Base-by-base conservation (phyloP, 148 eudicot genomes). In the Rhododendron ferrugineum region DNA sequence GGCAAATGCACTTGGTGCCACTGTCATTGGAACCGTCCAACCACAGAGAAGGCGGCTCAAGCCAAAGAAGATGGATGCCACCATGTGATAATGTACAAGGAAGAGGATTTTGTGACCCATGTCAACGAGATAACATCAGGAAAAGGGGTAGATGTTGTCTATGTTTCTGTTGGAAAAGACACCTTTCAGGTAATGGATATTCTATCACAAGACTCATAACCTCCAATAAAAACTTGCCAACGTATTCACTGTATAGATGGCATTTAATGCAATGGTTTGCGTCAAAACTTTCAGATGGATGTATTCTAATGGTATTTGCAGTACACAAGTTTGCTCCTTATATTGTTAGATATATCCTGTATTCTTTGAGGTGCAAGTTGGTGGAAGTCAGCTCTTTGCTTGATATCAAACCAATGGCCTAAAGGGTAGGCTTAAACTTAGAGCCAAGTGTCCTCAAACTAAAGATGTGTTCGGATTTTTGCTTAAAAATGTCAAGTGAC, bases 11-110 rank as follows among this genome's bases (percentile, higher is more conserved):
- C 93, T 94, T 52, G 98, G 98, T 50, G 98, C 98, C 47, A 92
- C 92, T 23, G 96, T 96, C 73, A 93, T 96, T 72, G 98, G 97
- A 30, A 96, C 98, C 8, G 98, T 96, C 73, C 98, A 44, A 94
- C 94, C 16, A 83, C 89, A 86, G 94, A 94, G 88, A 96, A 96
- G 83, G 98, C 93, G 10, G 83, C 86, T 10, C 98, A 94, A 88
- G 98, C 98, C 85, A 93, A 91, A 89, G 94, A 91, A 56, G 97
- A 96, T 90, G 97, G 98, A 5, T 96, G 97, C 81, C 95, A 93
- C 89, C 97, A 94, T 82, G 91, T 91, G 50, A 93, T 96, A 70
- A 50, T 89, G 9, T 92, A 93, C 86, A 94, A 90, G 86, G 94
- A 94, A 32, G 94, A 96, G 87, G 92, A 96, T 87, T 94, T 96